Evolutionary conservation across 208 protist genomes (phyloP).

Genomic region (Leishmania arabica): DNA sequence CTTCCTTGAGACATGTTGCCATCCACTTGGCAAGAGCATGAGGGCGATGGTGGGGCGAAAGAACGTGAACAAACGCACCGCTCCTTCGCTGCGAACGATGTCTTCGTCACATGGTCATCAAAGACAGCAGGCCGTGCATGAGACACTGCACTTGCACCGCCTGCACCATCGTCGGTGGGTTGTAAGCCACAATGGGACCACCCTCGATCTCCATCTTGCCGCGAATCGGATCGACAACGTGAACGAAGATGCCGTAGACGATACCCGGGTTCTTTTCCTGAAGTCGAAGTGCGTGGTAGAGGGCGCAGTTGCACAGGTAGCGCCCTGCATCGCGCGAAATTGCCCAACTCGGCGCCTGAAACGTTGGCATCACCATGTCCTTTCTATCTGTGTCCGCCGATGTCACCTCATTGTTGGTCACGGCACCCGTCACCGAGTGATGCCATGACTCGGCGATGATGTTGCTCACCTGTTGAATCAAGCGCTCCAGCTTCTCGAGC

Average conservation of each 20-base stretch:
- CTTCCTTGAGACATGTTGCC: not conserved
- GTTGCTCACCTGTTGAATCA: slow-evolving; percentile 25
- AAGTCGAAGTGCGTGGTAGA: slow-evolving; percentile 56
- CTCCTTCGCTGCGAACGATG: not conserved
- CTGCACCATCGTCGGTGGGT: slow-evolving; percentile 37
- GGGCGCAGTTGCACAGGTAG: slow-evolving; percentile 75
- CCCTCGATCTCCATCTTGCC: slow-evolving; percentile 20
- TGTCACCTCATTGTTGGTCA: not conserved
- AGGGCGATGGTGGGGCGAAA: not conserved
- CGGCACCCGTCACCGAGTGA: not conserved
- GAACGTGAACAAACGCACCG: not conserved
- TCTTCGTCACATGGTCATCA: slow-evolving; percentile 12
- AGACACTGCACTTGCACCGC: slow-evolving; percentile 28
- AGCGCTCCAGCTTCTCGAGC: slow-evolving; percentile 31
- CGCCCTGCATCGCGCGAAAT: slow-evolving; percentile 65
- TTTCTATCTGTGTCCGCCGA: slow-evolving; percentile 2
- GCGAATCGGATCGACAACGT: slow-evolving; percentile 42
- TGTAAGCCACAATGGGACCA: slow-evolving; percentile 31
- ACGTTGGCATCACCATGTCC: slow-evolving; percentile 38
- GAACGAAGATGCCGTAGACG: slow-evolving; percentile 56
- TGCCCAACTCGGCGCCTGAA: slow-evolving; percentile 41
- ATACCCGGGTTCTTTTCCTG: slow-evolving; percentile 40
- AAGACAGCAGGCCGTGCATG: slow-evolving; percentile 20
- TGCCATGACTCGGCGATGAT: slow-evolving; percentile 9
- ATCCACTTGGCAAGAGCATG: not conserved